A percentile compares a stretch with the other conserved stretches of the same genome.
phyloP scores from a whole-genome alignment of 768 basidiomycete species.

The Naganishia vishniacii region DNA sequence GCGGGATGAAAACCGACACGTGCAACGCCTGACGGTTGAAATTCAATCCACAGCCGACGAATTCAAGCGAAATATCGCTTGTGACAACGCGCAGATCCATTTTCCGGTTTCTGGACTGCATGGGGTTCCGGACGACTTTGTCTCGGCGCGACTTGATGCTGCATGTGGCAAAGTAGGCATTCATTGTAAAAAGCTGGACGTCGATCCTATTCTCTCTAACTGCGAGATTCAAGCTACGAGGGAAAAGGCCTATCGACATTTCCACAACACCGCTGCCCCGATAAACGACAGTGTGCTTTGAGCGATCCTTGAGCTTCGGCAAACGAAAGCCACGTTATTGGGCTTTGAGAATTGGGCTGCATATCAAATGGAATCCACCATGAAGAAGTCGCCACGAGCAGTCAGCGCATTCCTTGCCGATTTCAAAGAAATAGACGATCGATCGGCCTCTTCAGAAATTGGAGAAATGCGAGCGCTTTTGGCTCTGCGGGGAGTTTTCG shows the following conservation, averaged over 20 bases:
- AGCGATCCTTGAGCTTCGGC: neutral
- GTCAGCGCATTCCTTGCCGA: neutral
- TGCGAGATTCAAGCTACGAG: neutral
- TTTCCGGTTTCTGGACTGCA: neutral
- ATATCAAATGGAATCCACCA: neutral
- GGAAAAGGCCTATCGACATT: constrained; percentile 7
- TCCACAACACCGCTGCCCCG: neutral
- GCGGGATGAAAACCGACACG: neutral
- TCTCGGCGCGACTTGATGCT: neutral
- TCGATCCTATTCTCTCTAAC: neutral
- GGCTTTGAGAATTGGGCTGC: neutral
- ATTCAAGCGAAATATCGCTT: neutral
- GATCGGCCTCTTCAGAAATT: neutral
- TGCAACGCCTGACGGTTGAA: neutral
- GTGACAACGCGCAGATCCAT: neutral
- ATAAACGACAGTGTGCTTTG: neutral
- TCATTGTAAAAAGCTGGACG: neutral
- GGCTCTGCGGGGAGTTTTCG: neutral
- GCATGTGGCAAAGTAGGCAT: neutral
- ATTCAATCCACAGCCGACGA: neutral
- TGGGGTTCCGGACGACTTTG: neutral
- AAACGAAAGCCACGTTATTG: neutral
- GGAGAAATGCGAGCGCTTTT: too few relatives aligned
- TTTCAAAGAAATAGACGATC: neutral
- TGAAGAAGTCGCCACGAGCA: neutral